Evolutionary conservation across 345 rosid species (phyloP).

Genomic region (Pelargonium nanum): DNA sequence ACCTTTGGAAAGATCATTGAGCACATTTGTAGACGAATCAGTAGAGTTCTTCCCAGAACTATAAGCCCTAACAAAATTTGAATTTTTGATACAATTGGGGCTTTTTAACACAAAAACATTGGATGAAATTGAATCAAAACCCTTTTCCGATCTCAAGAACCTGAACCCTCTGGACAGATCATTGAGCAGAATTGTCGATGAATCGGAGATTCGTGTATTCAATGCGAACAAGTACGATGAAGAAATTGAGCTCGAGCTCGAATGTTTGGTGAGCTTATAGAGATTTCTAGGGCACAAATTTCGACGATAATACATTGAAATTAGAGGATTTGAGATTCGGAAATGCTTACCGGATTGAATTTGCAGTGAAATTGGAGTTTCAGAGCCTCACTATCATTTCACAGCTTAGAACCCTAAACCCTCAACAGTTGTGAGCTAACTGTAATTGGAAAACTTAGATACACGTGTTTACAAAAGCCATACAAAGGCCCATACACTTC

Average conservation of each 20-base stretch:
- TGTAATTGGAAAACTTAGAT: too few relatives aligned
- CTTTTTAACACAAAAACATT: slow-evolving; percentile 11
- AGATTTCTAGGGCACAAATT: slow-evolving; percentile 27
- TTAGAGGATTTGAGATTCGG: not conserved
- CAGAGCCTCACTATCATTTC: too few relatives aligned
- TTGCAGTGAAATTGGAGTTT: not conserved
- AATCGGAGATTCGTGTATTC: slow-evolving; percentile 4
- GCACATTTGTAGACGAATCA: slow-evolving; percentile 10
- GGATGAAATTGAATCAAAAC: slow-evolving; percentile 13
- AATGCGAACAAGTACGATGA: slow-evolving; percentile 6
- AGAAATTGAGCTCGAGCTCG: slow-evolving; percentile 16
- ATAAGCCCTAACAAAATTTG: slow-evolving; percentile 28
- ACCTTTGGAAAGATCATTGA: slow-evolving; percentile 8
- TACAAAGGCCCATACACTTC: too few relatives aligned
- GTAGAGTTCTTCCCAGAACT: slow-evolving; percentile 33
- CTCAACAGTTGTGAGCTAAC: too few relatives aligned
- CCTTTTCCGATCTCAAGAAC: slow-evolving; percentile 14
- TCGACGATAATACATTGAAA: slow-evolving; percentile 13
- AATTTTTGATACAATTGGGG: slow-evolving; percentile 6
- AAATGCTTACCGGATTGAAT: slow-evolving; percentile 7
- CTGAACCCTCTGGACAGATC: slow-evolving; percentile 8
- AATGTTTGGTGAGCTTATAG: slow-evolving; percentile 20
- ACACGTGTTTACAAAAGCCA: too few relatives aligned
- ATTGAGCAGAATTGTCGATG: slow-evolving; percentile 8
- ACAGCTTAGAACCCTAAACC: too few relatives aligned